Evolutionary conservation across 108 stramenopile genomes (phyloP), one percentile per base, ranked within the genome.

Genomic region (Aurantiochytrium sp.): DNA sequence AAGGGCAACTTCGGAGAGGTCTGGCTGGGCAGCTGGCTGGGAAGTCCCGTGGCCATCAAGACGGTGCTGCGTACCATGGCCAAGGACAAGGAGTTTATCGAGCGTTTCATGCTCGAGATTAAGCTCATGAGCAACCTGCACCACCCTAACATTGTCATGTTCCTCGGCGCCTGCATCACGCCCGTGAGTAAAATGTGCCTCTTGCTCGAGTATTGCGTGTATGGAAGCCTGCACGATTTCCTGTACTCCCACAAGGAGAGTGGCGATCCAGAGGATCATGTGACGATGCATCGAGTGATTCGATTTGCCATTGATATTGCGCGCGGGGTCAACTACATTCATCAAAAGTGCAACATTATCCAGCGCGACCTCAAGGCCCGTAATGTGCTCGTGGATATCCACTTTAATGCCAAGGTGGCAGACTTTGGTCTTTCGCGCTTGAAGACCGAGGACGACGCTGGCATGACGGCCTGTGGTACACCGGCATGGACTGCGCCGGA

Each of bases 401-500:
- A 35, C 43, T 76, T 43, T 8, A 89, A 72, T 12, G 89, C 89
- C 57, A 72, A 73, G 44, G 28, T 89, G 19, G 89, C 72, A 5
- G 89, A 89, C 58, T 89, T 89, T 59, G 89, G 89, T 14, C 58
- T 87, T 16, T 58, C 57, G 16, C 53, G 87, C 5, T 10, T 87
- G 19, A 57, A 57, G 25, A 16, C 10, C 35, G 87, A 57, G 57
- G 64, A 69, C 35, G 89, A 89, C 60, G 59, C 59, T 19, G 87
- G 53, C 18, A 87, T 87, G 53, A 87, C 87, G 0, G 53, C 87
- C 25, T 87, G 87, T 12, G 91, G 91, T 18, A 90, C 91, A 4
- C 89, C 91, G 18, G 91, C 91, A 6, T 92, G 91, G 91, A 88
- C 87, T 10, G 91, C 91, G 42, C 91, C 91, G 5, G 91, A 92